These are phyloP conservation scores for Sporothrix humicola DNA, from an alignment of 2,329 filamentous ascomycete genomes.

Conservation along the genomic window DNA sequence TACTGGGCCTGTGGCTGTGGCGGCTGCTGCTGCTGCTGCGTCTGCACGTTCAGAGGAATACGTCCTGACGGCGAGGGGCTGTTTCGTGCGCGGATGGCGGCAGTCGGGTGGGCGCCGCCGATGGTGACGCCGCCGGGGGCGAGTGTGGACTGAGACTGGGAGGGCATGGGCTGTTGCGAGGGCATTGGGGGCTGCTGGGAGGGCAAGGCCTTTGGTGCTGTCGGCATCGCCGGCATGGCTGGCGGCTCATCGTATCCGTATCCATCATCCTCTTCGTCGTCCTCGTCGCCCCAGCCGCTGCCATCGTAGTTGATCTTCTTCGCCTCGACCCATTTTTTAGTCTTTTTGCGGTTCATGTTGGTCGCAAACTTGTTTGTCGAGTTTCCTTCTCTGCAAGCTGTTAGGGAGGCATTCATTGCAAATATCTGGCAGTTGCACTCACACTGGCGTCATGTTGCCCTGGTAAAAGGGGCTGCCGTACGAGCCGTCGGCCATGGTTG, in stretches of 20 bases:
- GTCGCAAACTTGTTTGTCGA: slow-evolving; percentile 66
- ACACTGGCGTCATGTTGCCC: slow-evolving; percentile 39
- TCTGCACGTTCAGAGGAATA: slow-evolving; percentile 39
- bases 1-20: slow-evolving; percentile 32
- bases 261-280: slow-evolving; percentile 63
- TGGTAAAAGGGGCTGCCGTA: slow-evolving; percentile 44
- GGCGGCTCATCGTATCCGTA: slow-evolving; percentile 17
- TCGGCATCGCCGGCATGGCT: background rate
- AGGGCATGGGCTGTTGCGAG: slow-evolving; percentile 24
- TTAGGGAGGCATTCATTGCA: background rate
- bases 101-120: slow-evolving; percentile 15
- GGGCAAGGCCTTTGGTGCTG: background rate
- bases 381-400: slow-evolving; percentile 38
- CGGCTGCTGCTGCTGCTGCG: slow-evolving; percentile 30
- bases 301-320: slow-evolving; percentile 87
- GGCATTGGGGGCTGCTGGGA: background rate
- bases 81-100: slow-evolving; percentile 33
- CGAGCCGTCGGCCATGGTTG: slow-evolving; percentile 41
- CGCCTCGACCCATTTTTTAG: slow-evolving; percentile 93
- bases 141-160: slow-evolving; percentile 3
- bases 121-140: background rate
- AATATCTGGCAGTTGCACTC: slow-evolving; percentile 31
- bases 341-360: slow-evolving; percentile 87
- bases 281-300: slow-evolving; percentile 86
- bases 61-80: slow-evolving; percentile 37